A percentile compares a stretch with the other conserved stretches of the same genome.
Conservation (phyloP, 306 rosid species). For the Cicer judaicum region DNA sequence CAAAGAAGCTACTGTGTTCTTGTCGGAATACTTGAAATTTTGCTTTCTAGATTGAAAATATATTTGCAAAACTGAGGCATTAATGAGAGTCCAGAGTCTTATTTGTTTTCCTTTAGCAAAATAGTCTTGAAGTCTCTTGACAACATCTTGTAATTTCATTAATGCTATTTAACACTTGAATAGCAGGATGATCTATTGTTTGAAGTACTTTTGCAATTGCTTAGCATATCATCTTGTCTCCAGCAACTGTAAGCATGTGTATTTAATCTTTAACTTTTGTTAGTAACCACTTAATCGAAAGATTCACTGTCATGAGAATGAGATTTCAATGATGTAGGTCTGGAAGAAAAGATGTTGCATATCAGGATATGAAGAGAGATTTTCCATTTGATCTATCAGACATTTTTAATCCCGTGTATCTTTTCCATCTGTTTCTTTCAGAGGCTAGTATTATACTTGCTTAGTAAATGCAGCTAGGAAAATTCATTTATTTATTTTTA, state of each 20-base stretch:
- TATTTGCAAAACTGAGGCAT: constrained; percentile 26
- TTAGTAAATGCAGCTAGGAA: constrained; percentile 12
- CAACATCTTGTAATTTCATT: constrained; percentile 10
- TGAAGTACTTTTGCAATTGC: constrained; percentile 76
- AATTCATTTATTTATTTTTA: constrained; percentile 21
- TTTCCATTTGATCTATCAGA: constrained; percentile 57
- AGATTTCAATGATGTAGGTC: constrained; percentile 52
- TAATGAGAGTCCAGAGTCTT: constrained; percentile 27
- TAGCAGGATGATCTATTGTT: constrained; percentile 90
- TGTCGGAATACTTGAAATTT: constrained; percentile 19
- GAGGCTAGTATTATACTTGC: constrained; percentile 56
- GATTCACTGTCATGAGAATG: constrained; percentile 32
- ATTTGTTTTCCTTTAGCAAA: constrained; percentile 30
- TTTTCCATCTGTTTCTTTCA: constrained; percentile 83
- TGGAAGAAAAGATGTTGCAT: constrained; percentile 48
- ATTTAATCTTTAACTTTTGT: constrained; percentile 37
- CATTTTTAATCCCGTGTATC: constrained; percentile 69
- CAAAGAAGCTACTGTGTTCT: neutral
- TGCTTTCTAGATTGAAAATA: constrained; percentile 28
- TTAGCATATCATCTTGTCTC: constrained; percentile 54
- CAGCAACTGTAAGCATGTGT: constrained; percentile 63
- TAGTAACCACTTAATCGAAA: constrained; percentile 12
- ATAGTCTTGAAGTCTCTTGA: constrained; percentile 22
- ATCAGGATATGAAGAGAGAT: constrained; percentile 54
- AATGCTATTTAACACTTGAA: constrained; percentile 40